These are phyloP conservation scores for Caryopteris hybrid DNA, from an alignment of 305 asterid genomes.

Conservation along the genomic window DNA sequence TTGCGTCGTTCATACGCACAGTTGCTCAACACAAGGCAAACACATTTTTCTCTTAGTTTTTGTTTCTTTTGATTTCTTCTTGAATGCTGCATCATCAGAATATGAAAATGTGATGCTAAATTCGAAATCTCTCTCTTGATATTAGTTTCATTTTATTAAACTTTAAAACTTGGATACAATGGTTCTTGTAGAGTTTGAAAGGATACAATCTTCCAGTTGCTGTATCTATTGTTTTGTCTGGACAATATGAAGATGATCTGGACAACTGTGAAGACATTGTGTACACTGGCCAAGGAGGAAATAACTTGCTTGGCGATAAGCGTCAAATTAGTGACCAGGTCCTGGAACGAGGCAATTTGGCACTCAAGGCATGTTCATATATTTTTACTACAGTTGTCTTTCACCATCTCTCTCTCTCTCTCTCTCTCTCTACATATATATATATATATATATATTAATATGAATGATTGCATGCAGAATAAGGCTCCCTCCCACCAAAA, in stretches of 20 bases:
- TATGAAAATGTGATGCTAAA: neutral
- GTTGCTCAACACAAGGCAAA: neutral
- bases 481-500: neutral
- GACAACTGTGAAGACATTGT: slow-evolving; percentile 76
- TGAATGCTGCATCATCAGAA: neutral
- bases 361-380: slow-evolving; percentile 53
- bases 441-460: too few relatives aligned
- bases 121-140: neutral
- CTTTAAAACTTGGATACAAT: too few relatives aligned
- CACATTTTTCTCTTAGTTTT: neutral
- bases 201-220: slow-evolving; percentile 57
- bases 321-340: slow-evolving; percentile 71
- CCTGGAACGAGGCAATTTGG: slow-evolving; percentile 71
- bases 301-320: slow-evolving; percentile 66
- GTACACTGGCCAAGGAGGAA: slow-evolving; percentile 97
- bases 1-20: neutral
- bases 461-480: neutral
- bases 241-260: slow-evolving; percentile 86
- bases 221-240: slow-evolving; percentile 74
- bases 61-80: neutral
- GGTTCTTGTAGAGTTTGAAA: slow-evolving; percentile 36
- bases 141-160: neutral
- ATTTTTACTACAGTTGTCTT: neutral
- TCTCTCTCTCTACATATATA: neutral
- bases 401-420: neutral